These are phyloP conservation scores for Limnanthes douglasii DNA, from an alignment of 345 rosid species.

Conservation along the genomic window DNA sequence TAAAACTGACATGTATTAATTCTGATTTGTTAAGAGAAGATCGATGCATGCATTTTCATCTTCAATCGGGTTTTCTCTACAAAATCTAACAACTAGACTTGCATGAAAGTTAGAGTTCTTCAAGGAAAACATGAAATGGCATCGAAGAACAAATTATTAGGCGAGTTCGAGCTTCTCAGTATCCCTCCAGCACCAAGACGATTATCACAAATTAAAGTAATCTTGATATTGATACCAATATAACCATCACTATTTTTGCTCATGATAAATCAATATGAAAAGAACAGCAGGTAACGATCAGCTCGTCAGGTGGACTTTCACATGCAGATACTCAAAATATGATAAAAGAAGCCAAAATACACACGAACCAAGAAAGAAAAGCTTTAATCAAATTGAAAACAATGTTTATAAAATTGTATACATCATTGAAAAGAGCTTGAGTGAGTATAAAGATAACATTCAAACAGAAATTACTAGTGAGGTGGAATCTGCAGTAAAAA, in stretches of 20 bases:
- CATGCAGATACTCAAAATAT: slow-evolving; percentile 30
- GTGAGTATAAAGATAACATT: slow-evolving; percentile 34
- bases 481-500: slow-evolving; percentile 27
- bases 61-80: slow-evolving; percentile 41
- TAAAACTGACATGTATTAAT: too few relatives aligned
- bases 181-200: slow-evolving; percentile 33
- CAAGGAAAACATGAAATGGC: slow-evolving; percentile 40
- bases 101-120: slow-evolving; percentile 27
- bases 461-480: slow-evolving; percentile 24
- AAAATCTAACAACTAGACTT: slow-evolving; percentile 28
- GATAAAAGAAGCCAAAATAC: slow-evolving; percentile 36
- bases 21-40: too few relatives aligned
- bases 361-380: slow-evolving; percentile 28
- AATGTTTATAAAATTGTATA: slow-evolving; percentile 23
- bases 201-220: slow-evolving; percentile 29
- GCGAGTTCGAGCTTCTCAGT: slow-evolving; percentile 30
- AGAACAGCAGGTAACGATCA: slow-evolving; percentile 32
- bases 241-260: slow-evolving; percentile 28
- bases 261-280: slow-evolving; percentile 26
- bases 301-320: slow-evolving; percentile 30
- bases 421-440: slow-evolving; percentile 31
- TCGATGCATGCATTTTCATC: too few relatives aligned
- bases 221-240: slow-evolving; percentile 37
- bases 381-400: slow-evolving; percentile 25
- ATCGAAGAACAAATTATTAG: slow-evolving; percentile 28